phyloP scores from a whole-genome alignment of 1,139 yeast genomes.

The Saccharomyces hybrid region DNA sequence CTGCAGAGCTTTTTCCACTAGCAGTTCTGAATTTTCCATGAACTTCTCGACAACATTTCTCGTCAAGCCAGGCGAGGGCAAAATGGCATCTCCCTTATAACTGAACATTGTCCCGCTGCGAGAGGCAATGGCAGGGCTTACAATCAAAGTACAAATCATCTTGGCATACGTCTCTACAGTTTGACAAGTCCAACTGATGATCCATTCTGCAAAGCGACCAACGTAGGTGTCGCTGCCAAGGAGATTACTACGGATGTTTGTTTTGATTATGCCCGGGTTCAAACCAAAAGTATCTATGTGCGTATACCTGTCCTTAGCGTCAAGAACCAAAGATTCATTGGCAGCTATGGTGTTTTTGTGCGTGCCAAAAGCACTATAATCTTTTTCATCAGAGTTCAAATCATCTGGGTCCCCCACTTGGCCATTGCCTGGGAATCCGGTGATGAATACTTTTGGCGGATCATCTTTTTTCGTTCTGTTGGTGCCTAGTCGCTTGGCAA shows the following conservation, averaged over 20 bases:
- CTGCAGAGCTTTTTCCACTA: slow-evolving; percentile 7
- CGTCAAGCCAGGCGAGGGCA: slow-evolving; percentile 27
- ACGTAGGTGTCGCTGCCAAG: slow-evolving; percentile 27
- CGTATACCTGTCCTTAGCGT: slow-evolving; percentile 18
- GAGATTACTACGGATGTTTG: slow-evolving; percentile 31
- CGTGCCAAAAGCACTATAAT: slow-evolving; percentile 25
- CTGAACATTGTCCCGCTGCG: slow-evolving; percentile 30
- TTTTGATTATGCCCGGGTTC: slow-evolving; percentile 35
- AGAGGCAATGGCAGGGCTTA: slow-evolving; percentile 28
- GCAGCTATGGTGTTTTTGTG: slow-evolving; percentile 38
- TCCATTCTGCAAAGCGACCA: slow-evolving; percentile 23
- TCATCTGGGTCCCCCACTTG: slow-evolving; percentile 32
- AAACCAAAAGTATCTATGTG: slow-evolving; percentile 30
- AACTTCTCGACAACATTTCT: slow-evolving; percentile 25
- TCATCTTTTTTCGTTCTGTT: slow-evolving; percentile 7
- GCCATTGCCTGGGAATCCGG: slow-evolving; percentile 35
- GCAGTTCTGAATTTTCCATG: slow-evolving; percentile 19
- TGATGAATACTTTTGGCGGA: slow-evolving; percentile 32
- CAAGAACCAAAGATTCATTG: slow-evolving; percentile 33
- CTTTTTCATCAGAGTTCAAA: slow-evolving; percentile 30
- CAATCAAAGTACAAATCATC: slow-evolving; percentile 28
- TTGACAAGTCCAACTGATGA: slow-evolving; percentile 29
- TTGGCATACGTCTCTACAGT: slow-evolving; percentile 33
- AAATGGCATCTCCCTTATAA: slow-evolving; percentile 25
- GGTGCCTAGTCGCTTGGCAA: slow-evolving; percentile 20